Percentiles rank a stretch among this genome's conserved stretches.
These are phyloP conservation scores for Puccinia brachypodii DNA, from an alignment of 1,284 basidiomycete species.

Conservation along the genomic window DNA sequence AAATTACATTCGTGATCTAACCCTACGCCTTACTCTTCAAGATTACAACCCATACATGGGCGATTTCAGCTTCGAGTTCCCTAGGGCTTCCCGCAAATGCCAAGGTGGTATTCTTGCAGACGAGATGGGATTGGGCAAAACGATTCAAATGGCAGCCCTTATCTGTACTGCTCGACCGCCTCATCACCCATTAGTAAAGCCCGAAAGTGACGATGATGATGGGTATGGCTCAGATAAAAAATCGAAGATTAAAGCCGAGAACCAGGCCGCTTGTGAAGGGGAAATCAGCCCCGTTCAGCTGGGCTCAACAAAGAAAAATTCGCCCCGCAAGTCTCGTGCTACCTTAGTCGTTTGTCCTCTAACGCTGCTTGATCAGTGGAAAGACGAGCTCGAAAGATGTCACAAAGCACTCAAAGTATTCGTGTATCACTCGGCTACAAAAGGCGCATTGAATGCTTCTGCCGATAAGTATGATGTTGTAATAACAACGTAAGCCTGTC, in stretches of 20 bases:
- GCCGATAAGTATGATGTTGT: constrained; percentile 57
- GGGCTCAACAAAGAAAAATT: neutral
- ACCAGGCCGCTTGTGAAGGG: neutral
- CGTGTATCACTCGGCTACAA: constrained; percentile 83
- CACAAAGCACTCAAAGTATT: constrained; percentile 65
- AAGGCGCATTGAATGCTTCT: constrained; percentile 68
- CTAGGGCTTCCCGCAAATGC: constrained; percentile 73
- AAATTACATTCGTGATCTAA: constrained; percentile 37
- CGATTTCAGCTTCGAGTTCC: constrained; percentile 85
- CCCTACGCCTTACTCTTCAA: neutral
- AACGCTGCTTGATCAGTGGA: constrained; percentile 86
- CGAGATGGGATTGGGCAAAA: constrained; percentile 90
- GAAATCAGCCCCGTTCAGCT: neutral
- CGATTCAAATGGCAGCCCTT: constrained; percentile 89
- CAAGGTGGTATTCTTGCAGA: constrained; percentile 84
- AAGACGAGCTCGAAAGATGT: constrained; percentile 72
- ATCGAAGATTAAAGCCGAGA: neutral
- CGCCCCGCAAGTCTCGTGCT: constrained; percentile 53
- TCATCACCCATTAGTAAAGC: neutral
- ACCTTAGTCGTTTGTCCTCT: constrained; percentile 93
- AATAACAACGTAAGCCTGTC: constrained; percentile 29
- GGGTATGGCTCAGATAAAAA: constrained; percentile 48
- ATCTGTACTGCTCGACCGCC: constrained; percentile 69
- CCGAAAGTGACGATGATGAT: constrained; percentile 55
- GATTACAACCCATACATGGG: constrained; percentile 62